Evolutionary conservation across 2,329 filamentous ascomycete genomes (phyloP).

Genomic region (Aspergillus sp.): DNA sequence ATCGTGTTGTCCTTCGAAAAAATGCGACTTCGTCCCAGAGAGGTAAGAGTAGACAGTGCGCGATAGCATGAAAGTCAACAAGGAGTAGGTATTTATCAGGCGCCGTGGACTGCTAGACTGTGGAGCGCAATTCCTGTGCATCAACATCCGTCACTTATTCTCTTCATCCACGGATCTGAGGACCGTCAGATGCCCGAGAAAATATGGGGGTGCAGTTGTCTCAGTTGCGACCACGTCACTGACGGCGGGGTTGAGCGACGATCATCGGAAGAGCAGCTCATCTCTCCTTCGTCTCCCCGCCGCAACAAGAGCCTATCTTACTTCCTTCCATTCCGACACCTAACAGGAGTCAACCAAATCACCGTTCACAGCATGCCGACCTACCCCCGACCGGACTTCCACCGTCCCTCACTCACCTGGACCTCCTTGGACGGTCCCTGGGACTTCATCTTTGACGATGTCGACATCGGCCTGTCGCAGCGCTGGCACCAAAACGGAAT

Average conservation of each 20-base stretch:
- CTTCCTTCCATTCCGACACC: not conserved
- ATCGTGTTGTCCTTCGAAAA: too few relatives aligned
- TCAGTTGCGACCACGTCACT: not conserved
- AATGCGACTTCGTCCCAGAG: too few relatives aligned
- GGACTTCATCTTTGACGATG: constrained; percentile 66
- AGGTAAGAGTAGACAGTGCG: too few relatives aligned
- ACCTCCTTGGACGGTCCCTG: constrained; percentile 62
- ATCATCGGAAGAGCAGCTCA: not conserved
- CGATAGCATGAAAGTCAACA: too few relatives aligned
- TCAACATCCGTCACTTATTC: too few relatives aligned
- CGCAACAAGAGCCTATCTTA: not conserved
- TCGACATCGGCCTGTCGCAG: constrained; percentile 55
- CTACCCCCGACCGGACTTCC: constrained; percentile 67
- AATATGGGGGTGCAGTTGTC: not conserved
- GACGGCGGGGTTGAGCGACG: not conserved
- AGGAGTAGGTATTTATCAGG: too few relatives aligned
- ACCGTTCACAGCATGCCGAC: not conserved
- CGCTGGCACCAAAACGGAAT: constrained; percentile 57
- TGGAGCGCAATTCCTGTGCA: too few relatives aligned
- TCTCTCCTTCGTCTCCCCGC: not conserved
- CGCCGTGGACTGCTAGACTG: too few relatives aligned
- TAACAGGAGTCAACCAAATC: not conserved
- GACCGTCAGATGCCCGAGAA: too few relatives aligned
- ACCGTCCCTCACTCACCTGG: constrained; percentile 58
- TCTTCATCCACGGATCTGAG: too few relatives aligned